Percentiles rank a stretch among this genome's conserved stretches.
phyloP scores from a whole-genome alignment of 2,329 filamentous ascomycete species.

The Parafenestella ontariensis region DNA sequence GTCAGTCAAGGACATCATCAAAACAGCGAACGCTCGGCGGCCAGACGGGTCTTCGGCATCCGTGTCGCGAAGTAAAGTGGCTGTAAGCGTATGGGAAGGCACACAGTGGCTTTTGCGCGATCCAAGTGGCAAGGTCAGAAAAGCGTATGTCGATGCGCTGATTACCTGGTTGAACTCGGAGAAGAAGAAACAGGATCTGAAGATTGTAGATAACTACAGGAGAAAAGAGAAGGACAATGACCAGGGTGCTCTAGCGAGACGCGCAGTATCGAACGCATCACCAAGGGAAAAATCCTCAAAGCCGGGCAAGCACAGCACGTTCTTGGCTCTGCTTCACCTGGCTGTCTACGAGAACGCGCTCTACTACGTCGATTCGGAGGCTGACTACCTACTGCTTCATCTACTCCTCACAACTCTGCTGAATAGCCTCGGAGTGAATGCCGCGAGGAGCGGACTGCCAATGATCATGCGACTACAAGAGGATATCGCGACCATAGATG shows the following conservation, averaged over 20 bases:
- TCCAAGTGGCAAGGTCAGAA: constrained; percentile 76
- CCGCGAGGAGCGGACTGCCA: constrained; percentile 76
- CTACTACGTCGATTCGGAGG: constrained; percentile 67
- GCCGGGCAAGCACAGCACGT: constrained; percentile 66
- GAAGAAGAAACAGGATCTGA: constrained; percentile 70
- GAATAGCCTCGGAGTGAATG: constrained; percentile 81
- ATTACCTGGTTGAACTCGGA: constrained; percentile 86
- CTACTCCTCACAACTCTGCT: constrained; percentile 78
- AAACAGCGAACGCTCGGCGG: constrained; percentile 72
- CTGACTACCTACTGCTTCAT: constrained; percentile 79
- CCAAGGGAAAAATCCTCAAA: constrained; percentile 64
- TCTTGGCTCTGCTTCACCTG: constrained; percentile 82
- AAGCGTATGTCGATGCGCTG: constrained; percentile 84
- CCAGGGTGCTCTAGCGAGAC: constrained; percentile 58
- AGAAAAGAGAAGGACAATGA: constrained; percentile 53
- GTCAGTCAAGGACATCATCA: constrained; percentile 81
- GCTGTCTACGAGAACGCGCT: constrained; percentile 88
- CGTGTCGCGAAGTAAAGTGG: constrained; percentile 76
- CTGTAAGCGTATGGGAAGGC: constrained; percentile 90
- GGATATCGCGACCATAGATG: constrained; percentile 73
- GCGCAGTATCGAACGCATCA: constrained; percentile 73
- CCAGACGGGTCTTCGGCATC: constrained; percentile 52
- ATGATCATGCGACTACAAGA: constrained; percentile 92
- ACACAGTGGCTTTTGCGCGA: constrained; percentile 92
- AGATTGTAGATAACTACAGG: constrained; percentile 64